Evolutionary conservation across 768 basidiomycete species (phyloP), one percentile per base, ranked within the genome.

Genomic region (Cyclocybe cylindracea): DNA sequence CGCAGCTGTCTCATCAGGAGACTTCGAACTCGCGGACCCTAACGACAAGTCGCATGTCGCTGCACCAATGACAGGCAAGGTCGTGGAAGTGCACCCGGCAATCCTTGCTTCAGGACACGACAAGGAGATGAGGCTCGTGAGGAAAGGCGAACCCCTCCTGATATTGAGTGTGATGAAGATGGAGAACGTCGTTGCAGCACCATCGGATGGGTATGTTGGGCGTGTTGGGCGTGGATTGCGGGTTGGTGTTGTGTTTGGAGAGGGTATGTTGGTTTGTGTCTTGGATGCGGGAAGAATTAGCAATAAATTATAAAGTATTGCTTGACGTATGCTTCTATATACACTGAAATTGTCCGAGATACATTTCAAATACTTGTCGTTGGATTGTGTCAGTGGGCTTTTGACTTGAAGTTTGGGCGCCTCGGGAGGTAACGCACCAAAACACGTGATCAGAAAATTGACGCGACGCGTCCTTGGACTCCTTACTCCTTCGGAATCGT

Each of bases 121-220:
- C 7, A 46, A 51, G 6, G 46, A 36, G 10, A 43, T 44, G n/a
- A 35, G 37, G 29, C 24, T 41, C 11, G 61, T 74, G 24, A 66
- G 53, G 36, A 69, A 64, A 51, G 73, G 72, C 3, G 71, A 75
- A 10, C 55, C 66, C 3, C 18, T 75, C 14, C 48, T 70, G 19
- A 59, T 70, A 7, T 43, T 75, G 35, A 75, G 69, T 37, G 66
- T 70, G 18, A 75, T 75, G 73, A 75, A 75, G 64, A 75, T 75
- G 72, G 73, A 75, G 50, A 73, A 62, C 48, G 57, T 61, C 4
- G 51, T 75, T 14, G 39, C 53, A 4, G 64, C 69, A 10, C 66
- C 67, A 0, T 50, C 46, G 31, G 67, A 70, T 58, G 70, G 68
- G 31, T 49, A 57, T 43, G 56, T 75, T 4, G 59, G 61, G 43